phyloP scores from a whole-genome alignment of 164 flowering plant species.

The Nelumbo lutea region DNA sequence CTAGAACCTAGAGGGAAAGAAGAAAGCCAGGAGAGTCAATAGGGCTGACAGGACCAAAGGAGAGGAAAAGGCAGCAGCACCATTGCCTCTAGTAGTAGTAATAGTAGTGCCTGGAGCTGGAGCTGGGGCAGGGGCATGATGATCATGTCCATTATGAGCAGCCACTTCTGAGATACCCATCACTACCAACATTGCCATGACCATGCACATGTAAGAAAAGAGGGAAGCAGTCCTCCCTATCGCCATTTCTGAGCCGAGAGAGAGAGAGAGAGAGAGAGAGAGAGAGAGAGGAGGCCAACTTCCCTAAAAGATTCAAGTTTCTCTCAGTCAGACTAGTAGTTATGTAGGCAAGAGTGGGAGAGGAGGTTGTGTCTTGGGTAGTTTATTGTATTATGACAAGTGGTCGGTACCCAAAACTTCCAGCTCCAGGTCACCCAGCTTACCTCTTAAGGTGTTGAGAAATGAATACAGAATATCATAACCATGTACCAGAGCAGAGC shows the following conservation, averaged over 20 bases:
- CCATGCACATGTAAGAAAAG: background rate
- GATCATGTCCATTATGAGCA: constrained; percentile 15
- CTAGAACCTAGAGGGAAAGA: background rate
- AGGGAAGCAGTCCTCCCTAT: background rate
- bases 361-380: too few species aligned
- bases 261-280: background rate
- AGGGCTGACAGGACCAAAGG: background rate
- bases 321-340: too few species aligned
- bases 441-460: too few species aligned
- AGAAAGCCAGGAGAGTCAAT: constrained; percentile 3
- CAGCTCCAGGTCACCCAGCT: too few species aligned
- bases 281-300: background rate
- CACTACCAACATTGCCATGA: constrained; percentile 7
- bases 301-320: too few species aligned
- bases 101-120: background rate
- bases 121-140: background rate
- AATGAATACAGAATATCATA: too few species aligned
- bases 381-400: too few species aligned
- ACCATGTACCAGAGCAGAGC: too few species aligned
- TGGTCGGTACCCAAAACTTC: too few species aligned
- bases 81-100: background rate
- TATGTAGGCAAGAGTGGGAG: too few species aligned
- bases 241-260: background rate
- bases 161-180: constrained; percentile 6
- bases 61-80: background rate